phyloP scores from a whole-genome alignment of 176 grass and related monocot species.

The bread wheat (Triticum aestivum) region DNA sequence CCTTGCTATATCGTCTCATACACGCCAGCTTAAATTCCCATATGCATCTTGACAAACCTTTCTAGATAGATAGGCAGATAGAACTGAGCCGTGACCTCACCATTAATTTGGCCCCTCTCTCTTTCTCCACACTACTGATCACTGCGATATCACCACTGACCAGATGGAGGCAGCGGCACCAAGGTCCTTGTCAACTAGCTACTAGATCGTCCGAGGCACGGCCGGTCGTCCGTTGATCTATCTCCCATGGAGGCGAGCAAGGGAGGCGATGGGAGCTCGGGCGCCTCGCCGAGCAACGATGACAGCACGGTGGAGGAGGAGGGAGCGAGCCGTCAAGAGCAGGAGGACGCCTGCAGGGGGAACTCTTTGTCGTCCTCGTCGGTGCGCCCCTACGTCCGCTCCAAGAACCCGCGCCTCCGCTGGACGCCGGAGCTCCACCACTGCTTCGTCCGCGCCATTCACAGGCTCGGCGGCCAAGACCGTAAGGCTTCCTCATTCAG shows the following conservation, averaged over 20 bases:
- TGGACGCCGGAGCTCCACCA: constrained; percentile 77
- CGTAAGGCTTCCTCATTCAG: constrained; percentile 25
- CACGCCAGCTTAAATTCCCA: constrained; percentile 9
- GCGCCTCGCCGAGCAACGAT: constrained; percentile 32
- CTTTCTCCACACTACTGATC: not conserved
- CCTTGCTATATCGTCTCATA: constrained; percentile 19
- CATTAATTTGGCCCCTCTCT: constrained; percentile 13
- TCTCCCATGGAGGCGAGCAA: constrained; percentile 17
- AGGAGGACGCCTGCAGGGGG: not conserved
- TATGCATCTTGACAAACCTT: constrained; percentile 8
- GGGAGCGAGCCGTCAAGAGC: not conserved
- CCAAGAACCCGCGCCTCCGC: constrained; percentile 77
- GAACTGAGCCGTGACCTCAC: constrained; percentile 40
- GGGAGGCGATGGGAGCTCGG: constrained; percentile 28
- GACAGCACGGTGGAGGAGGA: constrained; percentile 72
- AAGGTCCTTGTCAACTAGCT: constrained; percentile 6
- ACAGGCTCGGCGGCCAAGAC: constrained; percentile 73
- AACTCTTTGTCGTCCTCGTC: not conserved
- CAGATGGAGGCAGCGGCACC: not conserved
- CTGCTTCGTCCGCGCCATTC: constrained; percentile 59
- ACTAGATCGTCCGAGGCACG: not conserved
- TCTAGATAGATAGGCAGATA: constrained; percentile 17
- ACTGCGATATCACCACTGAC: not conserved
- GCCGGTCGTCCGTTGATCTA: not conserved
- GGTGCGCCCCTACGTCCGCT: constrained; percentile 59